These are phyloP conservation scores for Beauveria caledonica DNA, from an alignment of 2,329 filamentous ascomycete species.

Conservation along the genomic window DNA sequence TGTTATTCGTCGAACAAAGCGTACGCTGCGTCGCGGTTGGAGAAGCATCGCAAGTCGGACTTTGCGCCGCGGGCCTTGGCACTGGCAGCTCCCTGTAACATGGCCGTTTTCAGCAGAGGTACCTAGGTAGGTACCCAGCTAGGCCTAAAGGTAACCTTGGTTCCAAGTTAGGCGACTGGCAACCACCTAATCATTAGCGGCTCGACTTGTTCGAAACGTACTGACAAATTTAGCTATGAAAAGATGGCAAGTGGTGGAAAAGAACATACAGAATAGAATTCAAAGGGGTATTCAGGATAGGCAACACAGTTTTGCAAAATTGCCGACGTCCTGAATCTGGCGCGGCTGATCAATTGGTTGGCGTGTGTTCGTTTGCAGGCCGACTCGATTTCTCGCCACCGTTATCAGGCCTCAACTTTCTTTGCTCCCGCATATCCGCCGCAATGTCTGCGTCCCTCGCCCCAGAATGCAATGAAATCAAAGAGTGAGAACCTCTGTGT, in stretches of 20 bases:
- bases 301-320: neutral
- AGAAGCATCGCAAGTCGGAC: neutral
- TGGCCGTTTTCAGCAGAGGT: conserved; percentile 2
- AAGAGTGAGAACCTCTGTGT: conserved; percentile 58
- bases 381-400: conserved; percentile 12
- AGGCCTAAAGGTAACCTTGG: neutral
- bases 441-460: conserved; percentile 89
- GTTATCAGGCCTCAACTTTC: neutral
- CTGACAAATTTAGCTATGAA: neutral
- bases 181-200: conserved; percentile 9
- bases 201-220: neutral
- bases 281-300: no score
- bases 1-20: neutral
- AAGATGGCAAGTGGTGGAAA: neutral
- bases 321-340: neutral
- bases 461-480: conserved; percentile 89
- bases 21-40: conserved; percentile 1
- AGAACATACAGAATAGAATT: neutral
- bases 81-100: neutral
- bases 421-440: conserved; percentile 12
- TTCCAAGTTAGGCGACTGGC: neutral
- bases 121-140: no score
- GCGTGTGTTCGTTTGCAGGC: neutral
- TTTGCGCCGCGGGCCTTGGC: neutral
- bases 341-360: neutral